Conservation (phyloP, 768 basidiomycete genomes). For the Rhizopogon rudus region DNA sequence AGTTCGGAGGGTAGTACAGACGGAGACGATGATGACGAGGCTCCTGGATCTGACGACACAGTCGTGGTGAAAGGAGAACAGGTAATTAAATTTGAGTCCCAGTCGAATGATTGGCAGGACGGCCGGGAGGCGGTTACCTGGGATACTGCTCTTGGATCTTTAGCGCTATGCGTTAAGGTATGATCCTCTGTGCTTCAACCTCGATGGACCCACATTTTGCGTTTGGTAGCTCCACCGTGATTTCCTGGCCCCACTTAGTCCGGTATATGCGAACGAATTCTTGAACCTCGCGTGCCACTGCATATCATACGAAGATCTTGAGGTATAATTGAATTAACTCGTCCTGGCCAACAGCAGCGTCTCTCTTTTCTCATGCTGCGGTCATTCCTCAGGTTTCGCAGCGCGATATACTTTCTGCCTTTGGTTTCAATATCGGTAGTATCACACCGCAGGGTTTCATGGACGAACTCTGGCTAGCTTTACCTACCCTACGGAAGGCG, state of each 20-base stretch:
- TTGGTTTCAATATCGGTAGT: conserved; percentile 45
- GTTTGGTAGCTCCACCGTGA: conserved; percentile 55
- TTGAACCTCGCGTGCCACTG: conserved; percentile 43
- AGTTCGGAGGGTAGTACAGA: conserved; percentile 3
- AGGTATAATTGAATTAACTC: conserved; percentile 31
- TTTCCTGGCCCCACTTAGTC: conserved; percentile 48
- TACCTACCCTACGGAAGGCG: conserved; percentile 45
- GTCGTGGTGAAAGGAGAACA: neutral
- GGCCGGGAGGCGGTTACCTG: conserved; percentile 36
- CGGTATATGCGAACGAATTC: conserved; percentile 49
- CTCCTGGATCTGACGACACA: neutral
- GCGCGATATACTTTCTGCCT: conserved; percentile 44
- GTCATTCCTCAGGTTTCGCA: conserved; percentile 40
- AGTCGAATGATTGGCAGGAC: neutral
- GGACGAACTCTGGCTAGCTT: conserved; percentile 53
- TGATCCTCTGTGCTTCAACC: neutral
- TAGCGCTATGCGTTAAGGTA: conserved; percentile 62
- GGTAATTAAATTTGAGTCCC: neutral
- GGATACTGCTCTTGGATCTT: conserved; percentile 55
- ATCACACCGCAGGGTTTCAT: conserved; percentile 48
- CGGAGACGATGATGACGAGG: conserved; percentile 2
- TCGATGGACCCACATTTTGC: neutral
- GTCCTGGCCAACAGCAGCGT: neutral
- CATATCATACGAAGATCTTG: conserved; percentile 44
- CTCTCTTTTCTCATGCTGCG: neutral